Conservation (phyloP, 2,329 filamentous ascomycete species). For the Ceratocystis papillata region DNA sequence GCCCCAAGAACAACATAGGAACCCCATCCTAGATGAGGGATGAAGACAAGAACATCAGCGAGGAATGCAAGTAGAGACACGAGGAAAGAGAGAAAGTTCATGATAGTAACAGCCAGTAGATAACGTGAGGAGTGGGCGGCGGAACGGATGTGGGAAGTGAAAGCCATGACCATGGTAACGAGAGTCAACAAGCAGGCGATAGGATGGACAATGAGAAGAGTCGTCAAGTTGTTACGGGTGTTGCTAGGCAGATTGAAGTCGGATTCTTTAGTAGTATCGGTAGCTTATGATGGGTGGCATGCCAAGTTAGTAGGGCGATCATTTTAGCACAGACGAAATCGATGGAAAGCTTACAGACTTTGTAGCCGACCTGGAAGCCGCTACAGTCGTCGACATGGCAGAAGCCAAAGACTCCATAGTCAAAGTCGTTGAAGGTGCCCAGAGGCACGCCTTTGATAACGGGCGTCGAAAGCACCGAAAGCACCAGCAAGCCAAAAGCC, state of each 20-base stretch:
- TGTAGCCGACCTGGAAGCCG: conserved; percentile 71
- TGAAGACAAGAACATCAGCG: conserved; percentile 86
- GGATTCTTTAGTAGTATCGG: conserved; percentile 27
- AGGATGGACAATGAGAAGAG: conserved; percentile 85
- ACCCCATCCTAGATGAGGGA: conserved; percentile 87
- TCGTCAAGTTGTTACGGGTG: conserved; percentile 58
- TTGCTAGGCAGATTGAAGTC: conserved; percentile 47
- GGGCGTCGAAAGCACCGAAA: conserved; percentile 84
- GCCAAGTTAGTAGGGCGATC: conserved; percentile 22
- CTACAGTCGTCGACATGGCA: conserved; percentile 58
- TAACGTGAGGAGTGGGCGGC: conserved; percentile 85
- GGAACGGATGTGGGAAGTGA: conserved; percentile 72
- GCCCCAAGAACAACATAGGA: conserved; percentile 87
- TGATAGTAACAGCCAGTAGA: conserved; percentile 71
- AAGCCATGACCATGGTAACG: conserved; percentile 69
- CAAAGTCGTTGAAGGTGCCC: conserved; percentile 61
- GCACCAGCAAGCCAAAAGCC: conserved; percentile 73
- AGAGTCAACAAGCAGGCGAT: conserved; percentile 78
- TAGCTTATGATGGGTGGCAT: conserved; percentile 24
- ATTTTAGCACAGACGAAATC: not conserved
- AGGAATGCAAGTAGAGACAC: conserved; percentile 79
- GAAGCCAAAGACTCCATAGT: conserved; percentile 88
- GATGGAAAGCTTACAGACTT: conserved; percentile 50
- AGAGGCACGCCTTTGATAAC: conserved; percentile 78
- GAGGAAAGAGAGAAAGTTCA: conserved; percentile 75